Percentiles rank a stretch among this genome's conserved stretches.
phyloP scores from a whole-genome alignment of 2,329 filamentous ascomycete genomes.

The Fusarium miscanthi region DNA sequence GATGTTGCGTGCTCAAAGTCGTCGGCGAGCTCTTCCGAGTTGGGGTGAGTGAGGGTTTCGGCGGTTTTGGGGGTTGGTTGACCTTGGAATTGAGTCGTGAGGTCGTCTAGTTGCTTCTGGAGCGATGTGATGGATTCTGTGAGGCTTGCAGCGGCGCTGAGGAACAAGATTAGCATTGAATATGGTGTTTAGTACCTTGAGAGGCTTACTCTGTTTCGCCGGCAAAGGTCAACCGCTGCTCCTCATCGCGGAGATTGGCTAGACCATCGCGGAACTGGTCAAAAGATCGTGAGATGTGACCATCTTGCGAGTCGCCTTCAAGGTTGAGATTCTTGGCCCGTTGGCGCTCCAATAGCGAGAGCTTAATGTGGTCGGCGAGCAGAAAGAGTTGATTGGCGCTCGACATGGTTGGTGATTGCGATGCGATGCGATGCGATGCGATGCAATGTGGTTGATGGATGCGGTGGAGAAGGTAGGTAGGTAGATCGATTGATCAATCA shows the following conservation, averaged over 20 bases:
- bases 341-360: constrained; percentile 92
- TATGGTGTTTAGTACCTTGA: not conserved
- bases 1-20: constrained; percentile 74
- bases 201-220: constrained; percentile 70
- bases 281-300: constrained; percentile 87
- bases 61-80: constrained; percentile 63
- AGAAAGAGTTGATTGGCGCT: constrained; percentile 85
- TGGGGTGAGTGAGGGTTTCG: constrained; percentile 68
- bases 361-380: constrained; percentile 95
- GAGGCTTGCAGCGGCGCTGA: constrained; percentile 62
- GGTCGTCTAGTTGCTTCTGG: constrained; percentile 78
- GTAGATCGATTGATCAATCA: not conserved
- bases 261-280: constrained; percentile 88
- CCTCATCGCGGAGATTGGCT: constrained; percentile 72
- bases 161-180: not conserved
- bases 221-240: constrained; percentile 70
- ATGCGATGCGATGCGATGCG: not conserved
- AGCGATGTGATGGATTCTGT: constrained; percentile 75
- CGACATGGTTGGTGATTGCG: constrained; percentile 45
- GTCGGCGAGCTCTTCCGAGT: constrained; percentile 69
- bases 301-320: constrained; percentile 83
- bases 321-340: constrained; percentile 85
- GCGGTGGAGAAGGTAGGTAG: not conserved
- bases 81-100: constrained; percentile 84
- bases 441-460: not conserved